Conservation (phyloP, 345 rosid genomes). For the Erysimum cheiranthoides region DNA sequence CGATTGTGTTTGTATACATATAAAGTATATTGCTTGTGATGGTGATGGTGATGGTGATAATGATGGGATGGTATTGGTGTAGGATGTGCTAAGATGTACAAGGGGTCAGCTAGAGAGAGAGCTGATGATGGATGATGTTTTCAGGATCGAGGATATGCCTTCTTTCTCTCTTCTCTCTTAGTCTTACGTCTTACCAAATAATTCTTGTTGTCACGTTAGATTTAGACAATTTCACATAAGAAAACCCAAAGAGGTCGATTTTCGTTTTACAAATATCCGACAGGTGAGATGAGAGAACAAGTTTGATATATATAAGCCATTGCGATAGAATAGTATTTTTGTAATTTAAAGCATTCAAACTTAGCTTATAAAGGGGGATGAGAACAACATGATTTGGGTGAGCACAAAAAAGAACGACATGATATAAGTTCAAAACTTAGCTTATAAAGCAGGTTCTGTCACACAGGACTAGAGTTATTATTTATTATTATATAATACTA, state of each 20-base stretch:
- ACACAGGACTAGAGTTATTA: too few relatives aligned
- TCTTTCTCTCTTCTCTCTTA: conserved; percentile 73
- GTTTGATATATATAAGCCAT: conserved; percentile 8
- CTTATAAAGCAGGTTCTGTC: too few relatives aligned
- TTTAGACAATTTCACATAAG: background rate
- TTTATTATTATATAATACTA: too few relatives aligned
- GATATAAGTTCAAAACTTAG: too few relatives aligned
- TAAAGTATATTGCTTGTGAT: background rate
- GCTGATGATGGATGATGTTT: conserved; percentile 81
- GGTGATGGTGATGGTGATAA: background rate
- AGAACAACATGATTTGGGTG: background rate
- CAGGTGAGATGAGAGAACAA: conserved; percentile 11
- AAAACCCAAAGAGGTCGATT: background rate
- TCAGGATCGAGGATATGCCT: conserved; percentile 87
- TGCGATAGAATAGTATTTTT: background rate
- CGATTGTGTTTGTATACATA: background rate
- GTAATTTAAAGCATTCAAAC: background rate
- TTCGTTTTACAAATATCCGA: background rate
- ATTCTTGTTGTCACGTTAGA: conserved; percentile 25
- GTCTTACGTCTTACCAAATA: background rate
- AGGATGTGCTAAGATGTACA: conserved; percentile 86
- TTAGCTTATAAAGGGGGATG: background rate
- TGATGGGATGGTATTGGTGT: conserved; percentile 11
- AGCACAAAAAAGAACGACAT: too few relatives aligned
- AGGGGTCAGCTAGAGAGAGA: conserved; percentile 79